Evolutionary conservation across 768 basidiomycete species (phyloP), one percentile per base, ranked within the genome.

Genomic region (Lactifluus echinatus): DNA sequence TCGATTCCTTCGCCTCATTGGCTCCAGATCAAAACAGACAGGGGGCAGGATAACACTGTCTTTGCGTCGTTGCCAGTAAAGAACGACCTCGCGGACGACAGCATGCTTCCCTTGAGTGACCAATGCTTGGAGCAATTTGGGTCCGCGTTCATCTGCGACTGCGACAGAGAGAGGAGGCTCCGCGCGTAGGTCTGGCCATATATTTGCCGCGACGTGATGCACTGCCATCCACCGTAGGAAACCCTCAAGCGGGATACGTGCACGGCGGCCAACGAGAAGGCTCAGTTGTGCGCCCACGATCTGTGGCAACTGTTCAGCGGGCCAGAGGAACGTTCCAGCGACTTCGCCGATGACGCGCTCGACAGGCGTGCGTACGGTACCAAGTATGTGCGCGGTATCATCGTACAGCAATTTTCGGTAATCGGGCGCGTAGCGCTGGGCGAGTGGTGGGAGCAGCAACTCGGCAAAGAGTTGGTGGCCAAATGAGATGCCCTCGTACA

Each of bases 401-500:
- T 76, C 82, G 87, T 90, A 96, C 4, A 97, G 67, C 54, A 84
- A 80, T 60, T 82, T 84, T 50, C 94, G 83, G 66, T 91, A 96
- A 72, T 98, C 94, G 23, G 74, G 54, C 0, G 90, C 75, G 65
- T 93, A 93, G 12, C 72, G 71, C 82, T 88, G 85, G 2, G 89
- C 77, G 10, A 85, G 75, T 0, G 93, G 87, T 0, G 88, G 81
- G 7, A 94, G 75, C 14, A 96, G 76, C 12, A 95, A 76, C 2
- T 78, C 75, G 12, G 80, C 82, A 65, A 98, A 98, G 1, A 82
- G 69, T 0, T 78, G 76, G 65, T 97, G 83, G 2, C 84, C 80
- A 69, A 94, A 94, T 8, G 94, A 97, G 63, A 93, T 83, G 3
- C 91, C 80, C 65, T 91, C 89, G 71, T 94, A 98, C n/a, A 97